Base-by-base conservation (phyloP, 202 grass and related monocot genomes). In the Panicum hallii region DNA sequence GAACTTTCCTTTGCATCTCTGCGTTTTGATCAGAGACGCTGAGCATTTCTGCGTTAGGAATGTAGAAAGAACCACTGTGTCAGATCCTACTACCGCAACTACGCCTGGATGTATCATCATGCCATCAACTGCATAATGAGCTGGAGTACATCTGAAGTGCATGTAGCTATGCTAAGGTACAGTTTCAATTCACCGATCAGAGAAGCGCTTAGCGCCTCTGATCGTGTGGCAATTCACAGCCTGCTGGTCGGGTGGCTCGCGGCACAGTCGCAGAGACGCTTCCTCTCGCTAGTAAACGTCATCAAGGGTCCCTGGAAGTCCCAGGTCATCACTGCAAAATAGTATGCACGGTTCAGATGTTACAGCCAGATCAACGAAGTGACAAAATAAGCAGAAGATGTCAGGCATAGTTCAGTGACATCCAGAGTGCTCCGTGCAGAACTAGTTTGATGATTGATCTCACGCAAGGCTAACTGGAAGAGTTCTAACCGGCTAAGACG, bases 281-380 rank as follows among this genome's bases (percentile, higher is more conserved):
- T 43, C 53, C 36, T 60, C 36, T 67, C 22, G 38, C 52, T 75
- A 69, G 46, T 36, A 50, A 36, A 73, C 53, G 58, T 77, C 63
- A 82, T 63, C 80, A 20, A 69, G 32, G 85, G 2, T 68, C 52
- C 34, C 66, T 72, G 79, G 74, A 88, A 88, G 80, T 54, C 2
- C 11, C 0, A 63, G 10, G 23, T 83, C 55, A 55, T 52, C 79
- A 32, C 86, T 88, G 57, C 86, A 88, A 83, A 83, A 88, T 46
- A 83, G 36, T 52, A 83, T 74, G 22, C 8, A 28, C 13, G 13
- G 47, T 72, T 71, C 46, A 72, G 38, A 71, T 82, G 23, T 50
- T 70, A 62, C 45, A 44, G 36, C 15, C 34, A 20, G 38, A 67
- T 42, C 7, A 20, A 67, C 17, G n/a, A 67, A 20, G 16, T 20